Evolutionary conservation across 345 rosid species (phyloP), one percentile per base, ranked within the genome.

Genomic region (Citrus sinensis): DNA sequence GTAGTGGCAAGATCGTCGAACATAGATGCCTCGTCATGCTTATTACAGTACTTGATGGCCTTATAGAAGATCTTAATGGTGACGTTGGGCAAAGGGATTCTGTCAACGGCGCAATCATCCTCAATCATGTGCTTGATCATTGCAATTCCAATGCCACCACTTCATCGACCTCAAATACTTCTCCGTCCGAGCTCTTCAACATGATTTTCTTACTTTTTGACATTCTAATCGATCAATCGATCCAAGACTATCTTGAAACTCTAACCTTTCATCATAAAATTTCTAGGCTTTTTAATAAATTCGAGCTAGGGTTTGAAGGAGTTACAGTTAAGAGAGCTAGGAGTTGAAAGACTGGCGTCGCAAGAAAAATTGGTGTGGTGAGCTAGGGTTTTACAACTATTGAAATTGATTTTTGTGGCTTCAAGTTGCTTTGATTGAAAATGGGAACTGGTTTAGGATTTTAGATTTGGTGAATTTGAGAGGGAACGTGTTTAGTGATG

Each of bases 11-110:
- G 75, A 56, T 88, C 87, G 22, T 68, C 87, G 54, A 80, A 34
- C 17, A 71, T 72, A 32, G 84, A 66, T 0, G 83, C 82, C 35
- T 91, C 90, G 51, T 86, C 92, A 73, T 92, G 97, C 78, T 85
- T 90, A 85, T 81, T 87, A 89, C 91, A 89, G 85, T 88, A 93
- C 87, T 93, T 93, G 56, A 93, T 88, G 19, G 92, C 91, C 83
- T 84, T 92, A 2, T 91, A 84, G 4, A 93, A 87, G 82, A 85
- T 88, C 87, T 73, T 67, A 46, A 92, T 83, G 37, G 92, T 86
- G 65, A 92, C 91, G 84, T 92, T 93, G 6, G 93, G 92, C 34
- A 90, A 75, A 4, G 93, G 97, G 40, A 37, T 37, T 37, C 40
- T 0, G 40, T 37, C 40, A 7, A 7, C 40, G 2, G 40, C 40